Base-by-base conservation (phyloP, 768 basidiomycete genomes). In the Suillus americanus region DNA sequence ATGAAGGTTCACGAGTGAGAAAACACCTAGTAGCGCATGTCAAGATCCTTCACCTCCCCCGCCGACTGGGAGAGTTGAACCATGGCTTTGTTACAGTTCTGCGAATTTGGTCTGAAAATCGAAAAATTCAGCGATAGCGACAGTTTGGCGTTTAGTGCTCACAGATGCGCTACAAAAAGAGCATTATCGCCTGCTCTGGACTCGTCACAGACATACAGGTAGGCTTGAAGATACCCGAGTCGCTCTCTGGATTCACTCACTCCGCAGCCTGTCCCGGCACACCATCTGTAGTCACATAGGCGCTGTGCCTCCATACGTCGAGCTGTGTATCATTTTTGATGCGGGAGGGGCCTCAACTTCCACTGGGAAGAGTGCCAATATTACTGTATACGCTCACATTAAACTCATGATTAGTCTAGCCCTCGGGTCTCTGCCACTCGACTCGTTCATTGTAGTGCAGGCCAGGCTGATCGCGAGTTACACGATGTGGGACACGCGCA, bases 91-190 rank as follows among this genome's bases (percentile, higher is more conserved):
- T 67, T 16, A 25, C 13, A 16, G 88, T 83, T 6, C 65, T 90
- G 62, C 83, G 86, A 37, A 82, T 89, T 45, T 93, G 91, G 91
- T 87, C 85, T 5, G 90, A 92, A 92, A 68, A 79, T 92, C 46
- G 84, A 85, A 43, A 90, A 92, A 67, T 80, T 92, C 56, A 89
- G 85, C 69, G 91, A 93, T 76, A 89, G 82, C 71, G 92, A 93
- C 69, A 89, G 86, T 94, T 91, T 72, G 91, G 91, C 62, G 82
- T 76, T 5, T 38, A 54, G 46, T 33, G 55, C 28, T 62, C 33
- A 45, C 64, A 93, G 91, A 92, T 73, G 89, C n/a, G 90, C 25
- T 86, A 89, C 70, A 83, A 85, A 63, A 88, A 86, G 75, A 84
- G 84, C 48, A 88, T 92, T 25, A 86, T 94, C 53, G 88, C 51